A percentile compares a stretch with the other conserved stretches of the same genome.
phyloP scores from a whole-genome alignment of 2,329 filamentous ascomycete species.

The Microthyrium microscopicum region DNA sequence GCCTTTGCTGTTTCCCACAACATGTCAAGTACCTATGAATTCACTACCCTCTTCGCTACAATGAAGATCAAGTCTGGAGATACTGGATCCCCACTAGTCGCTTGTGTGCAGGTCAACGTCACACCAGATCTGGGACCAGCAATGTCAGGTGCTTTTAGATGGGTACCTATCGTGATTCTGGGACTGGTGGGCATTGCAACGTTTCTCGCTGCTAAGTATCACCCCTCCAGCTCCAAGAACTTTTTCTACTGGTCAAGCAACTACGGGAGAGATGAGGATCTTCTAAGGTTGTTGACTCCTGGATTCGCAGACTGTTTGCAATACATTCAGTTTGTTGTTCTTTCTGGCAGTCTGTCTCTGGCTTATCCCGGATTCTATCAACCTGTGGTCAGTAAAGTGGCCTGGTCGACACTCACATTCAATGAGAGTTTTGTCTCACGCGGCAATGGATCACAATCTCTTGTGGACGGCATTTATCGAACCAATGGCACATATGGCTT shows the following conservation, averaged over 20 bases:
- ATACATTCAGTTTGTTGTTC: slow-evolving; percentile 82
- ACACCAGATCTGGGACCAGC: slow-evolving; percentile 62
- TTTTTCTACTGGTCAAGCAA: slow-evolving; percentile 96
- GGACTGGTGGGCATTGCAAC: slow-evolving; percentile 69
- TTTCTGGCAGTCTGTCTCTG: slow-evolving; percentile 75
- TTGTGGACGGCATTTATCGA: slow-evolving; percentile 76
- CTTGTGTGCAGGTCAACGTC: slow-evolving; percentile 65
- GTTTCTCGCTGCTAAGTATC: slow-evolving; percentile 68
- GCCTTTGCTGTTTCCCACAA: slow-evolving; percentile 59
- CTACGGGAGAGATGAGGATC: slow-evolving; percentile 83
- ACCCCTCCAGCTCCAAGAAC: slow-evolving; percentile 84
- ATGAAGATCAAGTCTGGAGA: slow-evolving; percentile 43
- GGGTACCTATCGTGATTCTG: slow-evolving; percentile 63
- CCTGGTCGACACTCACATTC: slow-evolving; percentile 86
- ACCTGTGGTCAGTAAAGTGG: slow-evolving; percentile 69
- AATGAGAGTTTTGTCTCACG: slow-evolving; percentile 73
- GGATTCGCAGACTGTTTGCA: slow-evolving; percentile 94
- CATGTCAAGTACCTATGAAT: slow-evolving; percentile 69
- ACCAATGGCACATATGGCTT: slow-evolving; percentile 66
- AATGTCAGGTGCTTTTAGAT: slow-evolving; percentile 54
- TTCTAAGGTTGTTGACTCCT: slow-evolving; percentile 81
- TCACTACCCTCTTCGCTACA: slow-evolving; percentile 62
- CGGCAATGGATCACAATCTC: slow-evolving; percentile 44
- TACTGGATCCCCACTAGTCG: slow-evolving; percentile 17
- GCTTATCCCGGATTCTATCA: slow-evolving; percentile 91